Evolutionary conservation across 23 red algal species (phyloP).

Genomic region (Gracilaria domingensis): DNA sequence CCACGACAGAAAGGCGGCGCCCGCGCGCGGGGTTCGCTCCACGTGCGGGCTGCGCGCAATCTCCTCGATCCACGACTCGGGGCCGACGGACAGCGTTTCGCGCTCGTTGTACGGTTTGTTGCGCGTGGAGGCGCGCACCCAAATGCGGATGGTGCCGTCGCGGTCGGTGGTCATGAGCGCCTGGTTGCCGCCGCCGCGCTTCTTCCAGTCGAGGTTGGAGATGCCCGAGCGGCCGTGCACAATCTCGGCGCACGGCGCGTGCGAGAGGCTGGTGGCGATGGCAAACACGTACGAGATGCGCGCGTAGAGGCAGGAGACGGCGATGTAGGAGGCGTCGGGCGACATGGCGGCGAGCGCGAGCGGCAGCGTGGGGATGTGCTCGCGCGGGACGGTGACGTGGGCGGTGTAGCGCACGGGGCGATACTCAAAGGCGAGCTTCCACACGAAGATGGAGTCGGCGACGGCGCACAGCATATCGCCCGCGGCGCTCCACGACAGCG

Average conservation of each 20-base stretch:
- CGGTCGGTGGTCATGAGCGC: conserved; percentile 86
- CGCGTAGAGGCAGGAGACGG: conserved; percentile 33
- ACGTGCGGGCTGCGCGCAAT: conserved; percentile 83
- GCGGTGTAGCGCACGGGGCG: conserved; percentile 37
- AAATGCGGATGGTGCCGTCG: conserved; percentile 84
- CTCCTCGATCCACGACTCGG: conserved; percentile 78
- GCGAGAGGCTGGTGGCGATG: not conserved
- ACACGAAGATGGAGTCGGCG: conserved; percentile 55
- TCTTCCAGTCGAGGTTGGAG: conserved; percentile 81
- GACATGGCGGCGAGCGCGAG: conserved; percentile 48
- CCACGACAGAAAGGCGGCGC: conserved; percentile 75
- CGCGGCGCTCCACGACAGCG: conserved; percentile 36
- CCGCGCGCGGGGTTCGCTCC: conserved; percentile 60
- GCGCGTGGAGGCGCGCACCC: conserved; percentile 52
- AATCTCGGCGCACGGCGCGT: conserved; percentile 47
- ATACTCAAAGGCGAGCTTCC: conserved; percentile 33
- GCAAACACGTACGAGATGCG: conserved; percentile 49
- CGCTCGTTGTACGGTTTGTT: not conserved
- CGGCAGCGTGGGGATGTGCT: conserved; percentile 3
- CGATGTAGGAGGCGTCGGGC: conserved; percentile 31
- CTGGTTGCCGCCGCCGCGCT: conserved; percentile 74
- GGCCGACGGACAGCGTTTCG: conserved; percentile 9
- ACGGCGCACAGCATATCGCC: conserved; percentile 59
- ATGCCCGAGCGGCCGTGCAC: conserved; percentile 76
- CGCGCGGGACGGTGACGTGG: not conserved